Percentiles rank a stretch among this genome's conserved stretches.
These are phyloP conservation scores for Cynanchum wilfordii DNA, from an alignment of 257 asterid species.

Conservation along the genomic window DNA sequence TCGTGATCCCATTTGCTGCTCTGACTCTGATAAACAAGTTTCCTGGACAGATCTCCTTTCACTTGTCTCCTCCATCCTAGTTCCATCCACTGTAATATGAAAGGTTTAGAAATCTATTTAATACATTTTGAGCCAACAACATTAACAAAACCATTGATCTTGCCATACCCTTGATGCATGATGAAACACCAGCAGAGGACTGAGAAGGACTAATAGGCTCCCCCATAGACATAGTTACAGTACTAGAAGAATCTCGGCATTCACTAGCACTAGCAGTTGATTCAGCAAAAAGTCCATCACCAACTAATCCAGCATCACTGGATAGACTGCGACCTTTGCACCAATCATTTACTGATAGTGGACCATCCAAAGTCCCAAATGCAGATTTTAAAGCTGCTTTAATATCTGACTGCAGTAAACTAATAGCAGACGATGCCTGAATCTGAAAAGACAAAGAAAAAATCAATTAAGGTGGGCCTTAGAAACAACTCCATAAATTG, in stretches of 20 bases:
- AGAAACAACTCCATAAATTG: conserved; percentile 12
- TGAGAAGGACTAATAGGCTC: conserved; percentile 88
- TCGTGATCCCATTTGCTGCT: conserved; percentile 63
- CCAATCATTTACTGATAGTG: conserved; percentile 86
- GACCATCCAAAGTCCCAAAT: conserved; percentile 88
- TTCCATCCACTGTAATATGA: conserved; percentile 52
- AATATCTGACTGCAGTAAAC: conserved; percentile 91
- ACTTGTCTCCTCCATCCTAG: conserved; percentile 59
- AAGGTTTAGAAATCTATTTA: conserved; percentile 21
- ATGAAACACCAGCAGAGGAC: conserved; percentile 56
- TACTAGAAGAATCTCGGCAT: conserved; percentile 87
- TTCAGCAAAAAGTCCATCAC: conserved; percentile 83
- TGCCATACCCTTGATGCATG: conserved; percentile 57
- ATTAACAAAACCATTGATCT: conserved; percentile 10
- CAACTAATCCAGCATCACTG: conserved; percentile 55
- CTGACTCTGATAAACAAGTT: conserved; percentile 51
- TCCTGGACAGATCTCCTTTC: conserved; percentile 44
- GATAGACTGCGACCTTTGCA: conserved; percentile 88
- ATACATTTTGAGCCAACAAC: conserved; percentile 9
- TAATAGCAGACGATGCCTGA: conserved; percentile 73
- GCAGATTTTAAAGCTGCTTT: conserved; percentile 92
- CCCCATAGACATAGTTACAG: conserved; percentile 65
- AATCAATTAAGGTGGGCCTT: not conserved
- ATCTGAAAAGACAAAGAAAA: conserved; percentile 52
- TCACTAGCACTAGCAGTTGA: conserved; percentile 93